These are phyloP conservation scores for Fusarium coffeatum DNA, from an alignment of 2,329 filamentous ascomycete genomes.

Conservation along the genomic window DNA sequence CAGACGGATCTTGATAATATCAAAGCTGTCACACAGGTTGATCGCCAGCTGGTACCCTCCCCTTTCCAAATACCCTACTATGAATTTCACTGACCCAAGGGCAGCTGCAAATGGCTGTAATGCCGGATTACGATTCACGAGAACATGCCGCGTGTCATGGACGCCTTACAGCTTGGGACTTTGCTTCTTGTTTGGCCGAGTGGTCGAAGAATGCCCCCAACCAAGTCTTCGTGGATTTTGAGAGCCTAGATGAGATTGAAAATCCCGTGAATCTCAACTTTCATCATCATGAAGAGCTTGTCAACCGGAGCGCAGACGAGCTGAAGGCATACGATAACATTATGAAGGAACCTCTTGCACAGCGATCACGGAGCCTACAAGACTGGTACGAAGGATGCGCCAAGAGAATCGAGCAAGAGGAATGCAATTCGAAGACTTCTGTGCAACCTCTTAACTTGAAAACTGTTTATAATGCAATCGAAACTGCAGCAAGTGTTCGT, in stretches of 20 bases:
- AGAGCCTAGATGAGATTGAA: constrained; percentile 53
- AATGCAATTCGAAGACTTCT: constrained; percentile 3
- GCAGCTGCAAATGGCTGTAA: constrained; percentile 36
- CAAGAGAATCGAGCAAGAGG: constrained; percentile 1
- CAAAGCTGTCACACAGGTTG: constrained; percentile 6
- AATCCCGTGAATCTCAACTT: constrained; percentile 63
- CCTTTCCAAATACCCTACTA: background rate
- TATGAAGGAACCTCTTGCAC: constrained; percentile 9
- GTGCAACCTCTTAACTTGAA: constrained; percentile 16
- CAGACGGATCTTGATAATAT: constrained; percentile 31
- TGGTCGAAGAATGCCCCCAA: constrained; percentile 36
- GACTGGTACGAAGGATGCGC: constrained; percentile 38
- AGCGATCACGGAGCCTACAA: constrained; percentile 19
- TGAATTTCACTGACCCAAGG: background rate
- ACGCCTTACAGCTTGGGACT: constrained; percentile 39
- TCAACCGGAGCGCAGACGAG: constrained; percentile 34
- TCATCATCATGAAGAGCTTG: constrained; percentile 45
- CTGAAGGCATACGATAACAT: constrained; percentile 27
- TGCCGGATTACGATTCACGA: constrained; percentile 23
- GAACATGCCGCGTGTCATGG: constrained; percentile 36
- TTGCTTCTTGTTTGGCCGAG: constrained; percentile 30
- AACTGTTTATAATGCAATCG: constrained; percentile 28
- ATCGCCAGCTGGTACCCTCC: constrained; percentile 28
- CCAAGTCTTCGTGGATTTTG: constrained; percentile 53
- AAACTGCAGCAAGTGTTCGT: constrained; percentile 29